Evolutionary conservation across 768 basidiomycete species (phyloP), one percentile per base, ranked within the genome.

Genomic region (Hygrophoropsis aurantiaca): DNA sequence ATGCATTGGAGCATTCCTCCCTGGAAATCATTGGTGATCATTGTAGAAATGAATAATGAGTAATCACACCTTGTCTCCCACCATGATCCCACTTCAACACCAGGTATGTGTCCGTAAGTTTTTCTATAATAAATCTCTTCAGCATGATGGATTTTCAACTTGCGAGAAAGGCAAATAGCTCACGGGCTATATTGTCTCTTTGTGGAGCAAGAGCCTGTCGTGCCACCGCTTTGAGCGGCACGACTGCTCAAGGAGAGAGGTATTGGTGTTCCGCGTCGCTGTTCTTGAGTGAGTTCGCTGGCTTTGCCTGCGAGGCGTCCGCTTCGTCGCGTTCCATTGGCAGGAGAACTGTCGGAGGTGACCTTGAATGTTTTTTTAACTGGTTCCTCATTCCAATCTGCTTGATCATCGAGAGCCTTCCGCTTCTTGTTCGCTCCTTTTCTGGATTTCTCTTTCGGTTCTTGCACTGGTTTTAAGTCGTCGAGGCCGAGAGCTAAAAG

Each of bases 81-180:
- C 84, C 87, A 90, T 20, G 83, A 83, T 2, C 91, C 92, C 13
- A 93, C 81, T 20, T 75, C 73, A 16, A 95, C 65, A 2, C 80
- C 90, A 5, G 91, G 90, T 47, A 97, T 94, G 26, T 73, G 56
- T 0, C 94, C 94, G 64, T 82, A 94, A 2, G 69, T 76, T 68
- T 92, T 94, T 10, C 88, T 90, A 49, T 46, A 3, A 40, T 16
- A 20, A 36, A 56, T 45, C 16, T n/a, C n/a, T n/a, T n/a, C n/a
- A n/a, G n/a, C n/a, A n/a, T n/a, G n/a, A n/a, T n/a, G n/a, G n/a
- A 16, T 40, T 18, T 18, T 23, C 27, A 39, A 67, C 21, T 8
- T 66, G 60, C 33, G 54, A 61, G 0, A 19, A 48, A 8, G 21
- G 15, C 20, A 19, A 11, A 10, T 19, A 18, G 40, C 64, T 60